Base-by-base conservation (phyloP, 2,329 filamentous ascomycete species). In the Mariannaea elegans region DNA sequence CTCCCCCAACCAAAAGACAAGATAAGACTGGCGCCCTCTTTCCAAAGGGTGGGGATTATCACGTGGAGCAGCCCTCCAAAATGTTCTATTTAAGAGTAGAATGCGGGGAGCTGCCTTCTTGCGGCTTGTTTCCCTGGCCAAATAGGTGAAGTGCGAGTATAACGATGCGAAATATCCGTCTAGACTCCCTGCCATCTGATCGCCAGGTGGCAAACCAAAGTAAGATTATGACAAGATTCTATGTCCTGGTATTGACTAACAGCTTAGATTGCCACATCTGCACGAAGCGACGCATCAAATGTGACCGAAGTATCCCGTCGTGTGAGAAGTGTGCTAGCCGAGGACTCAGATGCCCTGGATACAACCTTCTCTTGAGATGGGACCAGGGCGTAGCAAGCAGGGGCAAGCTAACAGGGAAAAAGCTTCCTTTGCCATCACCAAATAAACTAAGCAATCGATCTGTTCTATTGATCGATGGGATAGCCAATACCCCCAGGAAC, bases 311-410 rank as follows among this genome's bases (percentile, higher is more conserved):
- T n/a, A n/a, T 61, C 3, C 65, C 65, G 0, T 34, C 36, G 13
- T 68, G 66, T 29, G 41, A 51, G 19, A 68, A 68, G 41, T 68
- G 66, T 44, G 52, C 55, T 18, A 65, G 56, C 34, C 59, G 66
- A 19, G 55, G 55, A 19, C 38, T 65, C 2, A 14, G 31, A 4
- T 68, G 66, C 39, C 61, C 65, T 7, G 66, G 66, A 13, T 67
- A 65, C 36, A 52, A 67, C 14, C 21, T 56, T 10, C 39, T 62
- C 27, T 59, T 68, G 8, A 62, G 46, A 59, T 68, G 66, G 66
- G 32, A 63, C 23, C 65, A 67, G 34, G 65, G 66, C n/a, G 58
- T 68, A 10, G 66, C 66, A 2, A 68, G 66, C 41, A 58, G 66
- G 18, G 63, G 66, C 3, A 62, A 46, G 39, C 42, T 65, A 21